Conservation (phyloP, 805 yeast species). For the Ogataea thermomethanolica region DNA sequence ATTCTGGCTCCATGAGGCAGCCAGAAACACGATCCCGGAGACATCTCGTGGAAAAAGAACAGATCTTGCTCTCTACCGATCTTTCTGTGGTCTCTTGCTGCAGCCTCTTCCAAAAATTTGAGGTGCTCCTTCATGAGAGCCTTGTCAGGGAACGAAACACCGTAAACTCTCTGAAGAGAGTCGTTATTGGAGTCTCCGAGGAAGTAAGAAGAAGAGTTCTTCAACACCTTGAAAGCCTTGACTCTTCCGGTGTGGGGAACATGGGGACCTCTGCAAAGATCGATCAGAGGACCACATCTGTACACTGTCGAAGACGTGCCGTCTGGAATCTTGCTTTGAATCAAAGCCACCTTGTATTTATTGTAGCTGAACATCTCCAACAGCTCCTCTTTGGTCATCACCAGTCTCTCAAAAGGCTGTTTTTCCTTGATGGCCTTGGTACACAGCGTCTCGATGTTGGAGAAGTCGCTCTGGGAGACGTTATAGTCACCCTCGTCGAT, state of each 20-base stretch:
- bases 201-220: conserved; percentile 95
- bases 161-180: conserved; percentile 94
- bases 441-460: conserved; percentile 78
- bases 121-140: conserved; percentile 91
- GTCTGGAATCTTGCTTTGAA: conserved; percentile 87
- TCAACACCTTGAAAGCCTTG: conserved; percentile 88
- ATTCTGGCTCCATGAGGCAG: conserved; percentile 98
- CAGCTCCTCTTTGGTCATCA: conserved; percentile 85
- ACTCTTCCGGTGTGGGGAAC: conserved; percentile 96
- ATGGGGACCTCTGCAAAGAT: conserved; percentile 96
- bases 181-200: conserved; percentile 90
- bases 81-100: conserved; percentile 92
- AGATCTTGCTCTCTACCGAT: conserved; percentile 96
- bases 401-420: conserved; percentile 92
- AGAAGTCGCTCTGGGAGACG: conserved; percentile 80
- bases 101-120: conserved; percentile 93
- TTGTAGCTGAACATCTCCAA: conserved; percentile 93
- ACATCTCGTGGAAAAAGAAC: conserved; percentile 91
- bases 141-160: conserved; percentile 98
- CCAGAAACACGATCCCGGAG: conserved; percentile 99
- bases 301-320: conserved; percentile 95
- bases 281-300: conserved; percentile 96
- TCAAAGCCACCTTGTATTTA: conserved; percentile 89
- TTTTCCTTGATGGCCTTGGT: conserved; percentile 90
- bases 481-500: conserved; percentile 71